A percentile compares a stretch with the other conserved stretches of the same genome.
phyloP scores from a whole-genome alignment of 805 yeast genomes.

The Ascoidea asiatica region DNA sequence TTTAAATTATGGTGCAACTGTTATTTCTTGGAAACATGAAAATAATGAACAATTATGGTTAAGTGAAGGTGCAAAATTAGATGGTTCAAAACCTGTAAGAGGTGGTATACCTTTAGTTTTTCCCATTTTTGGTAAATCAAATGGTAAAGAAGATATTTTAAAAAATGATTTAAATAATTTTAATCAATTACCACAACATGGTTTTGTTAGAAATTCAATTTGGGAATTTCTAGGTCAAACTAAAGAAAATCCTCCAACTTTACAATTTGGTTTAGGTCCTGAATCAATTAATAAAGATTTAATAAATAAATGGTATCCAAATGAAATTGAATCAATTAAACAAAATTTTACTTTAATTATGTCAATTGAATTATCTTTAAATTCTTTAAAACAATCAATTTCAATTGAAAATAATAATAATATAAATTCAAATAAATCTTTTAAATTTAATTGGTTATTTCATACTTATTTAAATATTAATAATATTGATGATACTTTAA shows the following conservation, averaged over 20 bases:
- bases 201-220: constrained; percentile 77
- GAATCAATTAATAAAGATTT: constrained; percentile 60
- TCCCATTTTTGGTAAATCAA: constrained; percentile 80
- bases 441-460: constrained; percentile 89
- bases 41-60: constrained; percentile 80
- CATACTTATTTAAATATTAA: constrained; percentile 73
- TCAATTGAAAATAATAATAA: constrained; percentile 62
- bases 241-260: constrained; percentile 53
- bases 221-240: constrained; percentile 95
- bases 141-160: no score
- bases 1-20: constrained; percentile 80
- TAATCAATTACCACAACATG: constrained; percentile 79
- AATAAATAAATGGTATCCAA: constrained; percentile 41
- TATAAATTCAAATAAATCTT: constrained; percentile 23
- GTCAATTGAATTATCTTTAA: constrained; percentile 48
- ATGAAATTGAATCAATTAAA: no score
- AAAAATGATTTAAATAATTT: constrained; percentile 42
- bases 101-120: constrained; percentile 97
- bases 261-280: constrained; percentile 85
- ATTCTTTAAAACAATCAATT: constrained; percentile 50
- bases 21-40: constrained; percentile 63
- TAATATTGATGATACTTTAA: constrained; percentile 67
- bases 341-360: constrained; percentile 69
- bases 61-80: constrained; percentile 64
- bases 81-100: constrained; percentile 88